Evolutionary conservation across 129 eudicot species (phyloP), one percentile per base, ranked within the genome.

Genomic region (Calendula officinalis): DNA sequence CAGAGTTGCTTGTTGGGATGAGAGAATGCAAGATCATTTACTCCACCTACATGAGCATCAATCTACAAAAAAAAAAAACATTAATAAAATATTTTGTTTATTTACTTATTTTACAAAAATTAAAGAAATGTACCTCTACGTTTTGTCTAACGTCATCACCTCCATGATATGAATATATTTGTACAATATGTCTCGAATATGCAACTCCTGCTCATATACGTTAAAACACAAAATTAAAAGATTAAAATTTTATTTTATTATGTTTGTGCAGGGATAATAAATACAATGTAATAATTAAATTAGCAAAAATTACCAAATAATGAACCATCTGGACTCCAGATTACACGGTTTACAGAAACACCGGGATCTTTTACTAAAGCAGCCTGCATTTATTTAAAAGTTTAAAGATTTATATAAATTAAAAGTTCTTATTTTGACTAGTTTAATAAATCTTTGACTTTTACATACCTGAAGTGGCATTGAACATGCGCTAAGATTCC

Each of bases 11-110:
- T 90, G 72, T 90, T 90, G 5, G 95, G 97, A 63, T 80, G 82
- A 66, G 97, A 83, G 70, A 90, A 90, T 32, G 95, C 97, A 42
- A 90, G 82, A 83, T 90, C 97, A 47, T 90, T 90, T 54, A 90
- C 97, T 72, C 97, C 95, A 57, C 97, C 97, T 66, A 77, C 78
- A 80, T 90, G 95, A 67, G 95, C 95, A 79, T 90, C 97, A 70
- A 90, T 77, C 97, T 90, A 49, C 54, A 69, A 62, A 17, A 11
- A 8, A 39, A 32, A n/a, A 15, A 59, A 48, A 2, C 8, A 56
- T n/a, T n/a, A n/a, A n/a, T n/a, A n/a, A n/a, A n/a, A n/a, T n/a
- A n/a, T n/a, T n/a, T n/a, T n/a, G n/a, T n/a, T n/a, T n/a, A n/a
- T n/a, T n/a, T n/a, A n/a, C n/a, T 36, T 30, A 39, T 36, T 37